A percentile compares a stretch with the other conserved stretches of the same genome.
Evolutionary conservation across 257 asterid genomes (phyloP).

Genomic region (Solanum virginianum): DNA sequence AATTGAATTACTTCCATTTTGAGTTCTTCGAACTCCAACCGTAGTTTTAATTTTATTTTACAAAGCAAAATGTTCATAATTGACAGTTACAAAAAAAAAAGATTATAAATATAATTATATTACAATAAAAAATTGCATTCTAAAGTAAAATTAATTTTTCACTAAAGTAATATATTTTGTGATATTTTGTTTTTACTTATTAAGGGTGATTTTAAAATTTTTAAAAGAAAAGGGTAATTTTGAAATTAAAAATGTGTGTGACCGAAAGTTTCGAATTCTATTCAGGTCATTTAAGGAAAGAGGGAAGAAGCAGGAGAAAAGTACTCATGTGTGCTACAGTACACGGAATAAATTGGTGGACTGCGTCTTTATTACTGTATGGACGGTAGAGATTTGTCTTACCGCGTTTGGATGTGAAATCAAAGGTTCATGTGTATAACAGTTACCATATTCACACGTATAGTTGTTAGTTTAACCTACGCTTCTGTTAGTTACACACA

Average conservation of each 20-base stretch:
- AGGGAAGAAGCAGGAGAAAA: not conserved
- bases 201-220: not conserved
- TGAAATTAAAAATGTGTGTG: not conserved
- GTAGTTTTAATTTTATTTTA: not conserved
- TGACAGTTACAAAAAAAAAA: not conserved
- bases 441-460: conserved; percentile 6
- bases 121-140: not conserved
- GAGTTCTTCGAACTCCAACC: not conserved
- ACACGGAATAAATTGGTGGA: not conserved
- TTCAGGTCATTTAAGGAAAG: conserved; percentile 8
- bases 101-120: not conserved
- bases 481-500: not conserved
- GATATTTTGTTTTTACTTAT: not conserved
- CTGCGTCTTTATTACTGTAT: not conserved
- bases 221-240: not conserved
- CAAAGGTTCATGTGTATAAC: not conserved
- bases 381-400: not conserved
- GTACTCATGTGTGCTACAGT: not conserved
- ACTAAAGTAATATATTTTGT: not conserved
- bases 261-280: not conserved
- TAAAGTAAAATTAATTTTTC: not conserved
- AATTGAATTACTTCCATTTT: not conserved
- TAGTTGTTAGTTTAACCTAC: conserved; percentile 8
- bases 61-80: not conserved
- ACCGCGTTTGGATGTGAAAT: not conserved